Evolutionary conservation across 768 basidiomycete genomes (phyloP).

Genomic region (Tricholoma saponaceum): DNA sequence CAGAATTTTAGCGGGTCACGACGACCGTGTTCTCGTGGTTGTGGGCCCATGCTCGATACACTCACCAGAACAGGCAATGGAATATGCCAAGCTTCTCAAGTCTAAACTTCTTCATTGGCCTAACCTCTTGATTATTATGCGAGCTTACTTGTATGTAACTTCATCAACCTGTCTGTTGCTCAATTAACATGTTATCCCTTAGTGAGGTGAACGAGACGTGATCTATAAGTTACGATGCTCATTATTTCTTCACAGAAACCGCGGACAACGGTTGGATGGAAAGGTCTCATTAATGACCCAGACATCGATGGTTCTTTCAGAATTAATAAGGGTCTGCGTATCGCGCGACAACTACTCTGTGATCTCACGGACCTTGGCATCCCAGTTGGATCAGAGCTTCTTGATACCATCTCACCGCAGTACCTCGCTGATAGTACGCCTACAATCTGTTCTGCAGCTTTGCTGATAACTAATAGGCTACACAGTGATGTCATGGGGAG

Average conservation of each 20-base stretch:
- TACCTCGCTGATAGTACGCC: constrained; percentile 71
- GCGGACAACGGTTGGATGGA: constrained; percentile 96
- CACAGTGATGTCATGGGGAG: constrained; percentile 83
- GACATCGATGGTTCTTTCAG: constrained; percentile 92
- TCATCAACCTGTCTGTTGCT: background rate
- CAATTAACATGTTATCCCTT: constrained; percentile 7
- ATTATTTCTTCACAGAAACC: constrained; percentile 63
- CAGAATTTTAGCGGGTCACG: constrained; percentile 75
- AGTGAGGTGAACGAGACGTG: constrained; percentile 28
- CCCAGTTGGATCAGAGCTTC: constrained; percentile 91
- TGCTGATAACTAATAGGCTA: constrained; percentile 1
- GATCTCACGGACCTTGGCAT: constrained; percentile 88
- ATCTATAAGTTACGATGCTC: constrained; percentile 5
- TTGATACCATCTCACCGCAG: constrained; percentile 78
- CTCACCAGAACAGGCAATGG: constrained; percentile 77
- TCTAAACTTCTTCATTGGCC: constrained; percentile 61
- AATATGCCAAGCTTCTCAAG: constrained; percentile 74
- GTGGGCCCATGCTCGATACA: constrained; percentile 98
- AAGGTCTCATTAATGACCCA: constrained; percentile 93
- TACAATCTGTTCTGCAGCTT: background rate
- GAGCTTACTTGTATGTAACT: constrained; percentile 88
- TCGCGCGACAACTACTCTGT: constrained; percentile 84
- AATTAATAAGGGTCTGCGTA: constrained; percentile 95
- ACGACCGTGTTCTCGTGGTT: constrained; percentile 84
- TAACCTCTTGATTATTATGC: constrained; percentile 91